phyloP scores from a whole-genome alignment of 2,329 filamentous ascomycete species.

The Epichloe scottii region DNA sequence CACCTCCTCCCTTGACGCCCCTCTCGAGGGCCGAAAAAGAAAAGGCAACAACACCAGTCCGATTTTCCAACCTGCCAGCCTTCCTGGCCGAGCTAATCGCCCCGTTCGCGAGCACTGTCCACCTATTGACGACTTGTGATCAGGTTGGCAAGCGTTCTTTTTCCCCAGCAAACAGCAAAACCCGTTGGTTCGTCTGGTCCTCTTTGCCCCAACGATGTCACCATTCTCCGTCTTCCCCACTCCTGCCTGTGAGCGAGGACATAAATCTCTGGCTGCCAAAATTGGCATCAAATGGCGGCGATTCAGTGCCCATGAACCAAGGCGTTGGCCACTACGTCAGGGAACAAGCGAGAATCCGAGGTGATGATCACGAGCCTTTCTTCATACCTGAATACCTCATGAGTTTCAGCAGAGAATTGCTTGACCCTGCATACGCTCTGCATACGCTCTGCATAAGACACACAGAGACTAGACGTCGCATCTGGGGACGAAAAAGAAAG shows the following conservation, averaged over 20 bases:
- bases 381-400: not conserved
- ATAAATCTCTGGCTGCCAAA: not conserved
- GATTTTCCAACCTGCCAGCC: not conserved
- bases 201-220: not conserved
- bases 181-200: not conserved
- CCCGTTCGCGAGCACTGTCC: not conserved
- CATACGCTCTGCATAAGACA: conserved; percentile 3
- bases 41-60: not conserved
- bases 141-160: not conserved
- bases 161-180: not conserved
- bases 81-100: not conserved
- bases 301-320: not conserved
- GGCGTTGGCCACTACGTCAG: not conserved
- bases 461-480: conserved; percentile 9
- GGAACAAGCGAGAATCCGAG: not conserved
- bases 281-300: not conserved
- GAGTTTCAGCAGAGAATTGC: not conserved
- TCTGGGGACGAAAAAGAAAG: conserved; percentile 10
- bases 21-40: not conserved
- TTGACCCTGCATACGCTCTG: conserved; percentile 8
- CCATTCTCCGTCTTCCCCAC: not conserved
- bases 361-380: not conserved
- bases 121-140: not conserved
- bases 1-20: conserved; percentile 2
- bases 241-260: not conserved